Base-by-base conservation (phyloP, 2,329 filamentous ascomycete species). In the Orbilia oligospora region DNA sequence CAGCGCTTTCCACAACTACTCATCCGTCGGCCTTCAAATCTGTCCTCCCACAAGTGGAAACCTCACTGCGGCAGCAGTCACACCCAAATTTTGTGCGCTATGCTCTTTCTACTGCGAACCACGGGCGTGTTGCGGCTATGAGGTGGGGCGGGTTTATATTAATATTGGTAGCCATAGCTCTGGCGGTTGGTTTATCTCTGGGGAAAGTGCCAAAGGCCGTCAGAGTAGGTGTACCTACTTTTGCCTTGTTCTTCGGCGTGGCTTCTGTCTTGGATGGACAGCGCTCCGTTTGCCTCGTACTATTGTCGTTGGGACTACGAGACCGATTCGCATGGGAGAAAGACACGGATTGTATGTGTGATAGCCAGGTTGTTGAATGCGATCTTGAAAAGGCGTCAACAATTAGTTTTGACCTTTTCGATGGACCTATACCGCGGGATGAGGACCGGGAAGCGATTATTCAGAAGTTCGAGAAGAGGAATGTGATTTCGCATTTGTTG, bases 1-100 rank as follows among this genome's bases (percentile, higher is more conserved):
- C 91, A 79, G 92, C 91, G 0, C 87, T 95, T 0, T 88, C 91
- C 22, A 87, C 89, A 83, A 95, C 92, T 0, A 95, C 92, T 0
- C 92, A 95, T 82, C 93, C 93, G 0, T 90, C 90, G 0, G 92
- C 92, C 0, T 90, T 95, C 81, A 86, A 87, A 27, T 85, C 87
- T 18, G 86, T 93, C 48, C 86, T 88, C 64, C 87, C 86, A 61
- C 89, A 87, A 0, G 88, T 92, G 22, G 92, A 95, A 82, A 88
- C 87, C 82, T 88, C 88, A 4, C 88, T 96, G 2, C 91, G 92
- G 30, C 88, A 88, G 80, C 92, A 94, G 83, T 89, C 92, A 0
- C 92, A 95, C 82, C 92, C 92, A 81, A 94, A 95, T 85, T 95
- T 95, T 86, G 90, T 95, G 81, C 90, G 92, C 75, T 94, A 91